phyloP scores from a whole-genome alignment of 192 early-diverging fungal genomes.

The Borealophlyctis nickersoniae region DNA sequence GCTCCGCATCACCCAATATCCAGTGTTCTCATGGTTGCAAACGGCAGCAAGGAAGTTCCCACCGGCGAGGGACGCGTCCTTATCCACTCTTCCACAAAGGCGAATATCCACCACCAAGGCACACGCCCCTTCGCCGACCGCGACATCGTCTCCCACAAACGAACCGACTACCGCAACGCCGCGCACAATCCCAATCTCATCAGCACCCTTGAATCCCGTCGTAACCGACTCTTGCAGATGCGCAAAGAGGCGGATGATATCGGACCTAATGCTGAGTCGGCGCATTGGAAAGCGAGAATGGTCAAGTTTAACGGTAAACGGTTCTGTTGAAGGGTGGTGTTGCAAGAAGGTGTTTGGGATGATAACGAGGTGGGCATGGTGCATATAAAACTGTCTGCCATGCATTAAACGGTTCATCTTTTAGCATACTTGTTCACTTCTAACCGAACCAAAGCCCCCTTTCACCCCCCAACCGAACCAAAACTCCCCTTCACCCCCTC shows the following conservation, averaged over 20 bases:
- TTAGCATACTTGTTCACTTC: not conserved
- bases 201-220: constrained; percentile 52
- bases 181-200: constrained; percentile 57
- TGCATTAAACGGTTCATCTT: no score
- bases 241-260: constrained; percentile 69
- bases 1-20: no score
- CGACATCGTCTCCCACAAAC: constrained; percentile 54
- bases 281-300: constrained; percentile 69
- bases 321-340: constrained; percentile 56
- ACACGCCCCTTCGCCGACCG: constrained; percentile 48
- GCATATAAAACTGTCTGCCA: no score
- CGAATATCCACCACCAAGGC: no score
- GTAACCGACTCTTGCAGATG: constrained; percentile 67
- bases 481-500: not conserved
- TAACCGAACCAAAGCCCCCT: not conserved
- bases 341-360: constrained; percentile 70
- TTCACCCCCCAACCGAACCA: not conserved
- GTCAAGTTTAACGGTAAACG: constrained; percentile 66
- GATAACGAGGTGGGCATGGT: constrained; percentile 50
- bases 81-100: constrained; percentile 51
- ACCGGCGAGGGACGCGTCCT: constrained; percentile 57
- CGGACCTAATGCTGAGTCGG: constrained; percentile 66
- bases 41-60: constrained; percentile 48
- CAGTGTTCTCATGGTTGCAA: constrained; percentile 55
- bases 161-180: constrained; percentile 55